Conservation (phyloP, 2,329 filamentous ascomycete genomes). For the Delphinella strobiligena region DNA sequence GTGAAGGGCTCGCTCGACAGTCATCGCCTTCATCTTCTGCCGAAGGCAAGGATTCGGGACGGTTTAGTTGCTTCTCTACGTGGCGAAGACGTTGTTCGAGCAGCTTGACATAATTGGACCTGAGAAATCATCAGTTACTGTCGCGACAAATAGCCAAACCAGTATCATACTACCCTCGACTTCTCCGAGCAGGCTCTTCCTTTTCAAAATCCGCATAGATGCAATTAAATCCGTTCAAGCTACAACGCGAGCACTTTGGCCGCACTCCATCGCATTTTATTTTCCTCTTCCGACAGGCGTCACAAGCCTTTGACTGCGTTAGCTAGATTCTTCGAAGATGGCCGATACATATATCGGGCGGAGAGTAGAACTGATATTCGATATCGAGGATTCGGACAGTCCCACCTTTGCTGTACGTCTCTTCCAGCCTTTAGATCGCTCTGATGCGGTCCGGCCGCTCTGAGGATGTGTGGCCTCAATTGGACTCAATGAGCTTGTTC, state of each 20-base stretch:
- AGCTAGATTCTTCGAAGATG: too few relatives aligned
- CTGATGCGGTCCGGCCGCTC: too few relatives aligned
- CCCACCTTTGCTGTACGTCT: too few relatives aligned
- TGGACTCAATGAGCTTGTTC: too few relatives aligned
- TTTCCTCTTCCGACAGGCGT: background rate
- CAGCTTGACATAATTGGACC: background rate
- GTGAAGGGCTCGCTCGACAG: background rate
- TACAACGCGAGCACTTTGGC: background rate
- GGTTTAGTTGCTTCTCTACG: background rate
- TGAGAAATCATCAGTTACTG: background rate
- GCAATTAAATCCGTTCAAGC: background rate
- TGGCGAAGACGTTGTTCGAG: background rate
- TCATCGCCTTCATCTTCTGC: background rate
- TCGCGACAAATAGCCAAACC: too few relatives aligned
- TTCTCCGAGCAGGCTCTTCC: background rate
- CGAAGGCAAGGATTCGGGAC: background rate
- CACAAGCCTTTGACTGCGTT: background rate
- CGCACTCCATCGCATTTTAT: background rate
- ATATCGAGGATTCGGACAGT: too few relatives aligned
- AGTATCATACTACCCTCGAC: background rate
- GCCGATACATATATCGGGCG: too few relatives aligned
- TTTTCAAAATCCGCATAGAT: background rate
- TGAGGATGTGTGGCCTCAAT: too few relatives aligned
- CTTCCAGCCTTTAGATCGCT: too few relatives aligned
- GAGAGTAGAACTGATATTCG: too few relatives aligned